phyloP scores from a whole-genome alignment of 495 filamentous ascomycete genomes.

The Neurospora discreta region DNA sequence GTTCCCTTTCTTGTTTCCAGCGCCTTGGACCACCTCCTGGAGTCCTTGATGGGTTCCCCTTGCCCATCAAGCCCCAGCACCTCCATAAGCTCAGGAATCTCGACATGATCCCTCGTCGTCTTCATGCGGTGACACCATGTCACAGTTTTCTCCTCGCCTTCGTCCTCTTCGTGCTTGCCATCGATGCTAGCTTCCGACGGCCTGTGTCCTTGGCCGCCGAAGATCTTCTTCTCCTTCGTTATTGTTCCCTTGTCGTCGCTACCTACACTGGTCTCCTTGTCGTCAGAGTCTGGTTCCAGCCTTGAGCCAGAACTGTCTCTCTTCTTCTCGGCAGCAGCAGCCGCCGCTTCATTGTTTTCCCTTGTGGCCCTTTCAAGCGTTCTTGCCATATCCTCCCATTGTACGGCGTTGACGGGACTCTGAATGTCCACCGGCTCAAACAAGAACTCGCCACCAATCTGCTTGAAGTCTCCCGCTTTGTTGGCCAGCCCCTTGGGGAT shows the following conservation, averaged over 20 bases:
- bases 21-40: conserved; percentile 32
- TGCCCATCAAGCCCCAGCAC: conserved; percentile 47
- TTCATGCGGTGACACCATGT: conserved; percentile 81
- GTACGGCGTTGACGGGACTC: conserved; percentile 23
- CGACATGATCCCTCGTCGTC: conserved; percentile 67
- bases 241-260: neutral
- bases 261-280: neutral
- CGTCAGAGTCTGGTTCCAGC: neutral
- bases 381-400: conserved; percentile 11
- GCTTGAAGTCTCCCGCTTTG: conserved; percentile 56
- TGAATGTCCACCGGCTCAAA: conserved; percentile 44
- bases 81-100: conserved; percentile 50
- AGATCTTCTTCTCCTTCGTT: neutral
- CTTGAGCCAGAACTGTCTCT: neutral
- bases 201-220: neutral
- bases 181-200: conserved; percentile 16
- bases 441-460: conserved; percentile 78
- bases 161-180: conserved; percentile 14
- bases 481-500: conserved; percentile 39
- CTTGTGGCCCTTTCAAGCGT: conserved; percentile 10
- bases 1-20: conserved; percentile 34
- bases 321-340: neutral
- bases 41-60: conserved; percentile 25
- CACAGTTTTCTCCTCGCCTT: conserved; percentile 41
- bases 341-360: conserved; percentile 2